Percentiles rank a stretch among this genome's conserved stretches.
Evolutionary conservation across 2,329 filamentous ascomycete species (phyloP).

Genomic region (Stagonosporopsis chrysanthemi): DNA sequence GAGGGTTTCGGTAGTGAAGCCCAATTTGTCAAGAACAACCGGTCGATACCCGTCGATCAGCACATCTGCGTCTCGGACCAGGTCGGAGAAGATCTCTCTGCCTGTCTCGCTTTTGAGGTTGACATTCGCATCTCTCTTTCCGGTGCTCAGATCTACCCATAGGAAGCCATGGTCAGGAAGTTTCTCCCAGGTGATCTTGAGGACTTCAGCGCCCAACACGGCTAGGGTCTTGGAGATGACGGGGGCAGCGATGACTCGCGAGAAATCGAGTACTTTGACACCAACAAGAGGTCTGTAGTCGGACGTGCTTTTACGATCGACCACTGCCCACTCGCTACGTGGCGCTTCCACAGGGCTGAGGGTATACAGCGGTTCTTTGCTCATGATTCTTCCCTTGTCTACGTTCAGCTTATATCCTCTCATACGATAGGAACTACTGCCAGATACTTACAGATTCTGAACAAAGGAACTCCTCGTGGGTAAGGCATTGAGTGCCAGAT

Average conservation of each 20-base stretch:
- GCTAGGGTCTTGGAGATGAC: not conserved
- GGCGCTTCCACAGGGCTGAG: not conserved
- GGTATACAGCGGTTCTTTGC: not conserved
- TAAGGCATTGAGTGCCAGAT: not conserved
- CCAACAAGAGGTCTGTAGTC: not conserved
- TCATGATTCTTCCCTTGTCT: not conserved
- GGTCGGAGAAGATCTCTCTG: not conserved
- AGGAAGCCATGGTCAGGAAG: not conserved
- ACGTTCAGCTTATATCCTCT: not conserved
- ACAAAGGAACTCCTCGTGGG: not conserved
- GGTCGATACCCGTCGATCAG: constrained; percentile 1
- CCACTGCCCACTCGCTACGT: not conserved
- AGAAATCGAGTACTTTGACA: not conserved
- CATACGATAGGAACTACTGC: not conserved
- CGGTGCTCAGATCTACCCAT: not conserved
- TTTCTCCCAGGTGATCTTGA: not conserved
- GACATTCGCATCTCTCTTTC: not conserved
- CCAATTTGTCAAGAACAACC: not conserved
- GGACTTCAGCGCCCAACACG: not conserved
- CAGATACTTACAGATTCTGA: not conserved
- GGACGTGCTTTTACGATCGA: not conserved
- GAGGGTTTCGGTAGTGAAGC: not conserved
- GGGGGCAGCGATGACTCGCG: not conserved
- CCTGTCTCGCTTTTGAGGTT: not conserved
- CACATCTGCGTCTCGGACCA: not conserved